These are phyloP conservation scores for Trematosphaeria pertusa DNA, from an alignment of 2,329 filamentous ascomycete species.

Conservation along the genomic window DNA sequence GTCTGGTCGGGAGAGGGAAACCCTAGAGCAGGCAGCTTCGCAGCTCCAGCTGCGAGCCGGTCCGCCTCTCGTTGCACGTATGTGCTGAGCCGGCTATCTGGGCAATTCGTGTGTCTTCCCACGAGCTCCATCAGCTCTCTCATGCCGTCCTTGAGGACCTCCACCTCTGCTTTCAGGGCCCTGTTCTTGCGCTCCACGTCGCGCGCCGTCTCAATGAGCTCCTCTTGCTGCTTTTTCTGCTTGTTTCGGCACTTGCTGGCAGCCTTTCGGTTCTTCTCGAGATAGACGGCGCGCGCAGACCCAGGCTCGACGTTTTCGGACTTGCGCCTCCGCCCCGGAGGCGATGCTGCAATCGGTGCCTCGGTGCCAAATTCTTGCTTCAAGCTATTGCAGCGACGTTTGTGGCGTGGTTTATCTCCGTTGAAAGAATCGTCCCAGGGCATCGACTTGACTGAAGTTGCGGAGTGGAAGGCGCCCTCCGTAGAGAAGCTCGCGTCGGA, in stretches of 20 bases:
- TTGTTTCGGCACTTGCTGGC: conserved; percentile 76
- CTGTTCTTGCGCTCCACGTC: conserved; percentile 38
- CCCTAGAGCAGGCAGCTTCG: background rate
- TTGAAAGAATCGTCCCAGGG: background rate
- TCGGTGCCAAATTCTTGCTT: conserved; percentile 4
- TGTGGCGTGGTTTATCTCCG: background rate
- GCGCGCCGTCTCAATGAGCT: conserved; percentile 54
- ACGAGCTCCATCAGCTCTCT: conserved; percentile 32
- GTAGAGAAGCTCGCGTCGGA: conserved; percentile 7
- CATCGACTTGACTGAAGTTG: background rate
- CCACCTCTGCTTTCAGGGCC: conserved; percentile 35
- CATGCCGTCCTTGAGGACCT: conserved; percentile 30
- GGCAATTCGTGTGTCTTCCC: conserved; percentile 30
- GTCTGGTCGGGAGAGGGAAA: background rate
- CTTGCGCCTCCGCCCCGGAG: conserved; percentile 20
- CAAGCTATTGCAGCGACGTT: conserved; percentile 11
- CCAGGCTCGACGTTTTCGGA: conserved; percentile 30
- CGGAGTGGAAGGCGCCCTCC: conserved; percentile 1
- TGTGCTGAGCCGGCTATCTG: conserved; percentile 28
- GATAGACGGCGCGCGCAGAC: conserved; percentile 42
- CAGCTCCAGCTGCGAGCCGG: conserved; percentile 17
- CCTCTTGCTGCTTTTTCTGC: conserved; percentile 62
- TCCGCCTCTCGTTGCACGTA: conserved; percentile 40
- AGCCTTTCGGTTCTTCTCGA: conserved; percentile 73
- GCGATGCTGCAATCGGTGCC: conserved; percentile 1